phyloP scores from a whole-genome alignment of 2,329 filamentous ascomycete species.

The Paecilomyces formosus region DNA sequence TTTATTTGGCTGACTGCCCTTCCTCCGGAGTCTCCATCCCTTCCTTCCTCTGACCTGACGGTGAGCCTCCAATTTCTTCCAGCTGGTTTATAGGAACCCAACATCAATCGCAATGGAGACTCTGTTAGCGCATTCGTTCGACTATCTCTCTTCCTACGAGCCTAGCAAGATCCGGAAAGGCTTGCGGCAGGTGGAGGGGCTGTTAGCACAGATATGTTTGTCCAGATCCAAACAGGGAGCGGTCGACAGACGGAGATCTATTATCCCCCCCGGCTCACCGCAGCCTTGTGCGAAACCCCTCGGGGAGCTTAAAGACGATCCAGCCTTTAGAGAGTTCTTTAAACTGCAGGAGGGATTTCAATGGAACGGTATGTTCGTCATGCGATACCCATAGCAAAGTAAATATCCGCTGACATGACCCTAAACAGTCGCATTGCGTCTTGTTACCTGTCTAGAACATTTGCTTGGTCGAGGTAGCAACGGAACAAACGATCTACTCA shows the following conservation, averaged over 20 bases:
- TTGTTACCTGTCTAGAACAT: slow-evolving; percentile 78
- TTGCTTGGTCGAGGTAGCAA: slow-evolving; percentile 75
- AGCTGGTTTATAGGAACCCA: neutral
- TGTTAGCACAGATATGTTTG: slow-evolving; percentile 90
- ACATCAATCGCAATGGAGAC: slow-evolving; percentile 63
- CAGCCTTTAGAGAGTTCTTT: slow-evolving; percentile 92
- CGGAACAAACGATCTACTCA: slow-evolving; percentile 78
- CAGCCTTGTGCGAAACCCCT: slow-evolving; percentile 54
- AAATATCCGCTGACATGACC: neutral
- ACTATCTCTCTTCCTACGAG: slow-evolving; percentile 92
- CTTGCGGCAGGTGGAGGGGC: slow-evolving; percentile 83
- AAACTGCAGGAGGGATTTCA: slow-evolving; percentile 95
- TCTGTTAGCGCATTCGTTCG: slow-evolving; percentile 85
- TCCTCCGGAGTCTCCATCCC: neutral
- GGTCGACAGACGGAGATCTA: slow-evolving; percentile 36
- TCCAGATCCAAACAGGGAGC: slow-evolving; percentile 41
- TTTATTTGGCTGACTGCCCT: neutral
- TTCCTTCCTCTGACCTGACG: neutral
- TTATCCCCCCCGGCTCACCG: slow-evolving; percentile 29
- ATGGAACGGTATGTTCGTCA: slow-evolving; percentile 66
- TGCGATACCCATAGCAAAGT: neutral
- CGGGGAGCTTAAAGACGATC: slow-evolving; percentile 66
- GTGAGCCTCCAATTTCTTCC: slow-evolving; percentile 5
- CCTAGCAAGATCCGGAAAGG: slow-evolving; percentile 87
- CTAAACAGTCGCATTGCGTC: slow-evolving; percentile 62